Conservation (phyloP, 73 alveolate species). For the Uronychia setigera region DNA sequence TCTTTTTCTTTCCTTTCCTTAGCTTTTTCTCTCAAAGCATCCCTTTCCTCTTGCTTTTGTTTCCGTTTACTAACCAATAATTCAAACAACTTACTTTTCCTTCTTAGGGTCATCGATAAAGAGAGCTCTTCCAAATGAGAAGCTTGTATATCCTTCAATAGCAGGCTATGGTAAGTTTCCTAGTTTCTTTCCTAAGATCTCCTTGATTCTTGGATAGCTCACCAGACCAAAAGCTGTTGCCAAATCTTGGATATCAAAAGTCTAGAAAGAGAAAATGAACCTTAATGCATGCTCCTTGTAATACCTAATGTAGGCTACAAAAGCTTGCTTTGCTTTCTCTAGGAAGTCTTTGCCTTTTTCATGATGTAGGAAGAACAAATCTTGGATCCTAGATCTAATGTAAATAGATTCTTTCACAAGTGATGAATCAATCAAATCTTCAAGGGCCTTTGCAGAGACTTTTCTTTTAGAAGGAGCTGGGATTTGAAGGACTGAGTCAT, state of each 20-base stretch:
- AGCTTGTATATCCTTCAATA: background rate
- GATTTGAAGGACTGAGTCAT: conserved; percentile 4
- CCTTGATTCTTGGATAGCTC: conserved; percentile 98
- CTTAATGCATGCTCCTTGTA: conserved; percentile 94
- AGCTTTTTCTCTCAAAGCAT: background rate
- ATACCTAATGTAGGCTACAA: conserved; percentile 95
- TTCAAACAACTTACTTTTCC: background rate
- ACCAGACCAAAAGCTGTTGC: conserved; percentile 95
- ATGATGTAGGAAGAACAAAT: conserved; percentile 28
- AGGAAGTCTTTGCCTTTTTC: conserved; percentile 85
- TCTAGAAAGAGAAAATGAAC: conserved; percentile 80
- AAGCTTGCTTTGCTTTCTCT: conserved; percentile 96
- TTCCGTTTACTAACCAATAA: background rate
- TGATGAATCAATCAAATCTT: conserved; percentile 4
- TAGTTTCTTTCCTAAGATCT: conserved; percentile 85
- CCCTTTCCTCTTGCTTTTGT: background rate
- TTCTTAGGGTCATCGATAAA: background rate
- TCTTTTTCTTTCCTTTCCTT: background rate
- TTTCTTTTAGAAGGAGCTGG: conserved; percentile 41
- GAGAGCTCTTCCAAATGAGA: background rate
- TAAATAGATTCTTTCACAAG: conserved; percentile 17
- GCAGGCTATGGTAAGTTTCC: background rate
- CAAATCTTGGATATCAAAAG: conserved; percentile 91
- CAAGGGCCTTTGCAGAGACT: background rate
- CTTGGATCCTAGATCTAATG: conserved; percentile 55